Percentiles rank a stretch among this genome's conserved stretches.
Conservation (phyloP, 768 basidiomycete genomes). For the Hygrocybe punicea region DNA sequence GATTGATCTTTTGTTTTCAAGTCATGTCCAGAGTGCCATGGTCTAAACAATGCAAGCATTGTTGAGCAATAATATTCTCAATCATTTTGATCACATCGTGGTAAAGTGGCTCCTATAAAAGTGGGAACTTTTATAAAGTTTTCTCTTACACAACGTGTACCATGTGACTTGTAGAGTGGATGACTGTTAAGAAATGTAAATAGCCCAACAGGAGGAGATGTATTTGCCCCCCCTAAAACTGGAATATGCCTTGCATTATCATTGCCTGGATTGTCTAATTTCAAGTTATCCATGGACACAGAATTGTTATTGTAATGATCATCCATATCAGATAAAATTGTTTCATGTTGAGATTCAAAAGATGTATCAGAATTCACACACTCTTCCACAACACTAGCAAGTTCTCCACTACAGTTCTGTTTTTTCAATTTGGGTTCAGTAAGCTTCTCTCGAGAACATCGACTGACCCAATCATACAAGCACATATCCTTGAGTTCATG, state of each 20-base stretch:
- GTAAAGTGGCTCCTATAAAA: slow-evolving; percentile 30
- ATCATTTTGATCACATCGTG: slow-evolving; percentile 30
- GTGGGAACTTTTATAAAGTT: slow-evolving; percentile 17
- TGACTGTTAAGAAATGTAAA: slow-evolving; percentile 6
- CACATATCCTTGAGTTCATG: slow-evolving; percentile 14
- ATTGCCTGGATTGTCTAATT: too few relatives aligned
- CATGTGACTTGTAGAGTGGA: slow-evolving; percentile 1
- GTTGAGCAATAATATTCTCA: slow-evolving; percentile 29
- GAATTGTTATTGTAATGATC: too few relatives aligned
- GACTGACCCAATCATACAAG: slow-evolving; percentile 29
- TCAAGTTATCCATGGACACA: too few relatives aligned
- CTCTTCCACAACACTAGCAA: too few relatives aligned
- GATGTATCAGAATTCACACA: neutral
- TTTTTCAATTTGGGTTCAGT: slow-evolving; percentile 1
- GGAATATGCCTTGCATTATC: too few relatives aligned
- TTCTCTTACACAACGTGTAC: neutral
- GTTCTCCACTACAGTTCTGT: neutral
- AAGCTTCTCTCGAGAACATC: slow-evolving; percentile 11
- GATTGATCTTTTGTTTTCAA: slow-evolving; percentile 15
- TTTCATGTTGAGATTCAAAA: slow-evolving; percentile 14
- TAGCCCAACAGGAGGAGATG: slow-evolving; percentile 24
- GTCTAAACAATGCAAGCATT: slow-evolving; percentile 32
- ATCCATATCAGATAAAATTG: slow-evolving; percentile 11
- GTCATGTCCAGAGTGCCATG: slow-evolving; percentile 29
- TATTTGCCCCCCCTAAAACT: slow-evolving; percentile 12